A percentile compares a stretch with the other conserved stretches of the same genome.
Evolutionary conservation across 305 asterid species (phyloP).

Genomic region (Caryopteris hybrid): DNA sequence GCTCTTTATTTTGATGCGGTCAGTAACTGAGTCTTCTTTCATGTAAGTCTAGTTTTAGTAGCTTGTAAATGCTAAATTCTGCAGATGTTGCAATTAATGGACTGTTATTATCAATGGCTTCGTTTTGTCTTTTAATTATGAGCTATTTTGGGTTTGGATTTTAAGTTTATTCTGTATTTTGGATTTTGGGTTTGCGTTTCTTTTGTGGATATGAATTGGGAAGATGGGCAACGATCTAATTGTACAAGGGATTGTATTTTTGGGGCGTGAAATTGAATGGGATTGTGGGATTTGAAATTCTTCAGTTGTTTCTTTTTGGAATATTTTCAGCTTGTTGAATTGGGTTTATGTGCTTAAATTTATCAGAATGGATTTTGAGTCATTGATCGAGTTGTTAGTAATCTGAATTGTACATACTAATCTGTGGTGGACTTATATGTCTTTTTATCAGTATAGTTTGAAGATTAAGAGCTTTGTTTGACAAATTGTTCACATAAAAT

Average conservation of each 20-base stretch:
- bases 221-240: conserved; percentile 32
- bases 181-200: neutral
- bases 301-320: neutral
- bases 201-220: neutral
- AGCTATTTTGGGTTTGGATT: neutral
- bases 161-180: neutral
- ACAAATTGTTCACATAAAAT: neutral
- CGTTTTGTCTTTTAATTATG: neutral
- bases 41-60: neutral
- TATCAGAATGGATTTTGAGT: neutral
- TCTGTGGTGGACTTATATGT: neutral
- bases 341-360: neutral
- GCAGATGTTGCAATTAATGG: neutral
- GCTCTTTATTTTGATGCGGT: neutral
- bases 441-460: neutral
- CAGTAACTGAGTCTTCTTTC: neutral
- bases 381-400: neutral
- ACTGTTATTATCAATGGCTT: neutral
- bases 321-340: neutral
- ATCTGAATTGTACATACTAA: neutral
- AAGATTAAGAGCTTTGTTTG: conserved; percentile 7
- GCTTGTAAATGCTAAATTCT: neutral
- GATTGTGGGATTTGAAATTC: neutral
- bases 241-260: conserved; percentile 12
- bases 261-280: conserved; percentile 4